A percentile compares a stretch with the other conserved stretches of the same genome.
Evolutionary conservation across 192 early-diverging fungal genomes (phyloP).

Genomic region (Funneliformis geosporum): DNA sequence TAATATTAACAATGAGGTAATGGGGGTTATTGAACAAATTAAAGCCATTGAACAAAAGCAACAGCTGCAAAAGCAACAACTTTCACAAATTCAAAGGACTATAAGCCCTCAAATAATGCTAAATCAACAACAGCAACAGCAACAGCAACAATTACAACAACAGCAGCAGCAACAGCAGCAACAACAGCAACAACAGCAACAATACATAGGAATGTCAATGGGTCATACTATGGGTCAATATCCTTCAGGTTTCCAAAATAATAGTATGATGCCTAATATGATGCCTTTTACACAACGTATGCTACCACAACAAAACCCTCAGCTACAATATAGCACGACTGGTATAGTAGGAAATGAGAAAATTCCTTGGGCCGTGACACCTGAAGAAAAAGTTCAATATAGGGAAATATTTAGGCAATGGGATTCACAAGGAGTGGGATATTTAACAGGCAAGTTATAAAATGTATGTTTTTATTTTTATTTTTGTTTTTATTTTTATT

Average conservation of each 20-base stretch:
- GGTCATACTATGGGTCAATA: not conserved
- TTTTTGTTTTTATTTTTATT: not conserved
- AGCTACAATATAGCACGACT: constrained; percentile 41
- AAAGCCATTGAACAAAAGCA: constrained; percentile 18
- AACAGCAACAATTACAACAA: not conserved
- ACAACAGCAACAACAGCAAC: constrained; percentile 1
- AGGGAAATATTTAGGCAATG: constrained; percentile 74
- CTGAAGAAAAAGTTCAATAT: constrained; percentile 57
- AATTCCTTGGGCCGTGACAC: constrained; percentile 58
- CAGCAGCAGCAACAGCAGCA: not conserved
- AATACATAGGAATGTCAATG: constrained; percentile 9
- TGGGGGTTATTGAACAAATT: constrained; percentile 34
- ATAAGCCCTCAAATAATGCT: not conserved
- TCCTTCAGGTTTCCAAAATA: not conserved
- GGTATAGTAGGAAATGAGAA: constrained; percentile 41
- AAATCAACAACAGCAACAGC: not conserved
- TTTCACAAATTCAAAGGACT: constrained; percentile 3
- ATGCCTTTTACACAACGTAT: constrained; percentile 28
- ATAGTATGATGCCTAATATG: not conserved
- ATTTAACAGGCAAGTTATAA: constrained; percentile 55
- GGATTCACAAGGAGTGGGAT: constrained; percentile 68
- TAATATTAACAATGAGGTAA: constrained; percentile 52
- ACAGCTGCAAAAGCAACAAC: constrained; percentile 9
- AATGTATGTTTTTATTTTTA: not conserved
- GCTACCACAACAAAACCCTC: constrained; percentile 44